phyloP scores from a whole-genome alignment of 2,329 filamentous ascomycete species.

The Penicillium janthinellum region DNA sequence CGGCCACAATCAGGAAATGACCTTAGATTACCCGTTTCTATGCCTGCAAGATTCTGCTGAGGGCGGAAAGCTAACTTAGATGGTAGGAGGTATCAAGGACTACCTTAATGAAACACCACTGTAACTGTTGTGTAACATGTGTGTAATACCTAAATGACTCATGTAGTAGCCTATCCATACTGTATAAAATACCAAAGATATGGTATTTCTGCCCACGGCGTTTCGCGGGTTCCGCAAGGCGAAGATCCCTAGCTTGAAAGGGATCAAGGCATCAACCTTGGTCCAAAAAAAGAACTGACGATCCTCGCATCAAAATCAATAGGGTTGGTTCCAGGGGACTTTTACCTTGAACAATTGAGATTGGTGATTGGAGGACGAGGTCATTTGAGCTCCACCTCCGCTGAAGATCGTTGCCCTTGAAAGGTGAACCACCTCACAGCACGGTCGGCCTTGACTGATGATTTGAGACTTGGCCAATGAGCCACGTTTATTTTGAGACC shows the following conservation, averaged over 20 bases:
- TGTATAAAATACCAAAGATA: no score
- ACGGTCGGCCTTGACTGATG: neutral
- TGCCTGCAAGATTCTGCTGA: no score
- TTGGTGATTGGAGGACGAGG: neutral
- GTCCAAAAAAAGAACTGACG: slow-evolving; percentile 3
- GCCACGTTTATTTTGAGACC: slow-evolving; percentile 1
- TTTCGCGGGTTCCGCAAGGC: neutral
- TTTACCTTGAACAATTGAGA: neutral
- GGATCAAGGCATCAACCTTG: neutral
- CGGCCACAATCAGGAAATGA: no score
- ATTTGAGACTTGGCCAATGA: slow-evolving; percentile 11
- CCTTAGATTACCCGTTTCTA: no score
- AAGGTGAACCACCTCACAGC: slow-evolving; percentile 1
- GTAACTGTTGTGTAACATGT: no score
- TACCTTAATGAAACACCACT: no score
- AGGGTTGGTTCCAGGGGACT: neutral
- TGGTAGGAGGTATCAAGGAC: no score
- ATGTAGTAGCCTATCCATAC: no score
- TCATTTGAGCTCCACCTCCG: neutral
- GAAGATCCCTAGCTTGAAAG: neutral
- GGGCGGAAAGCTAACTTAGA: no score
- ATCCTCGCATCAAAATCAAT: slow-evolving; percentile 4
- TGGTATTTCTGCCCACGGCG: no score
- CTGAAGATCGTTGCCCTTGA: slow-evolving; percentile 3
- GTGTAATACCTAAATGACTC: no score